Evolutionary conservation across 805 yeast species (phyloP).

Genomic region (Myxozyma neotropica): DNA sequence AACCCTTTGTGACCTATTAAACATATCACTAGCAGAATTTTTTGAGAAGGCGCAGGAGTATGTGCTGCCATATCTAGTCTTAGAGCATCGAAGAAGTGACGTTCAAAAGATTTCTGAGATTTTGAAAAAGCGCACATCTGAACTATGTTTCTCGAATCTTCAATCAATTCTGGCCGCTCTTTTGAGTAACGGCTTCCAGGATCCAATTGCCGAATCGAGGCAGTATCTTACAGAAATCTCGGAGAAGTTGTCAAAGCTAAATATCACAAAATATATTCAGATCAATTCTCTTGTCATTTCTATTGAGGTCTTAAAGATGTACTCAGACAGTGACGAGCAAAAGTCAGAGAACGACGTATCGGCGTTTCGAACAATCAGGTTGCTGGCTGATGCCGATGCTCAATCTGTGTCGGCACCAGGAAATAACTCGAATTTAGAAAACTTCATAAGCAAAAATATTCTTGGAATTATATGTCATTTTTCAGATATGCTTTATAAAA

Average conservation of each 20-base stretch:
- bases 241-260: slow-evolving; percentile 49
- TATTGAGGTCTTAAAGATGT: slow-evolving; percentile 48
- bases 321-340: slow-evolving; percentile 41
- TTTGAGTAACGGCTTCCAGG: slow-evolving; percentile 53
- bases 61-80: slow-evolving; percentile 75
- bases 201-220: slow-evolving; percentile 55
- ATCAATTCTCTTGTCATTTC: slow-evolving; percentile 37
- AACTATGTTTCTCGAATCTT: slow-evolving; percentile 53
- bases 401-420: background rate
- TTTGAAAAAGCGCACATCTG: slow-evolving; percentile 49
- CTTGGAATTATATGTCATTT: slow-evolving; percentile 77
- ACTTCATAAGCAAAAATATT: slow-evolving; percentile 58
- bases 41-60: slow-evolving; percentile 68
- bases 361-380: slow-evolving; percentile 9
- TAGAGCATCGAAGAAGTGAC: slow-evolving; percentile 63
- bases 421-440: slow-evolving; percentile 40
- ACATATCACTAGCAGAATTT: slow-evolving; percentile 62
- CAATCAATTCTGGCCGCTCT: slow-evolving; percentile 61
- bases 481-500: slow-evolving; percentile 75
- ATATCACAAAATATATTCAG: slow-evolving; percentile 28
- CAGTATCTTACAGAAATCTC: slow-evolving; percentile 57
- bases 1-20: slow-evolving; percentile 65
- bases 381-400: slow-evolving; percentile 24
- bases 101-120: slow-evolving; percentile 63
- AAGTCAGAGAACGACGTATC: slow-evolving; percentile 13